Evolutionary conservation across 768 basidiomycete species (phyloP), one percentile per base, ranked within the genome.

Genomic region (Mycena venus): DNA sequence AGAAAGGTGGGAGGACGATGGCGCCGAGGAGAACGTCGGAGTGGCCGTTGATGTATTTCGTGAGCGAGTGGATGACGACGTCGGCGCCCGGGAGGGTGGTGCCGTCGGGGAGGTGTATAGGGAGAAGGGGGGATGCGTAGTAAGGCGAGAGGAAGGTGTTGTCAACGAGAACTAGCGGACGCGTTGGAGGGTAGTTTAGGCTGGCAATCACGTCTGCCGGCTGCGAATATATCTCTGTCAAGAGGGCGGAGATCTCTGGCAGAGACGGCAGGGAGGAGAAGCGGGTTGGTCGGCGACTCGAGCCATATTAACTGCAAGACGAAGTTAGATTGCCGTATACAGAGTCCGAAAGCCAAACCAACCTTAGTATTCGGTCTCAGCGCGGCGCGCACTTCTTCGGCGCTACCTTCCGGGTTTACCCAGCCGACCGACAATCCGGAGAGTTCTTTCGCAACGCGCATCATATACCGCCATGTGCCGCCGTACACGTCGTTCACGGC

Each of bases 281-380:
- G 96, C 0, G 98, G 98, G 85, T 99, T 99, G 4, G 98, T 99
- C 0, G 97, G 98, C 0, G 95, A 88, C 84, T 99, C 98, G 76
- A 98, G 91, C 96, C 97, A 99, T 68, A 99, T 90, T 12, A 98
- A 87, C 95, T 98, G 73, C 27, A 10, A 66, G n/a, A 42, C 25
- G 21, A 29, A 77, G 25, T 4, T 27, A 9, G 15, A 8, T 4
- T 2, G 15, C 21, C 62, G 21, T 27, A 47, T 36, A 40, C 60
- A 31, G 17, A 55, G 34, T 19, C 14, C 56, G 34, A 15, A 62
- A 2, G n/a, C n/a, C 23, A 19, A 61, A 51, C 89, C 23, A 59
- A 95, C 95, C 89, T 94, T 96, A 5, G 97, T 98, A 76, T 98
- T 95, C 1, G 89, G 86, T 31, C 86, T 86, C 68, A 99, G 88